Conservation (phyloP, 345 rosid species). For the Bruguiera gymnorhiza region DNA sequence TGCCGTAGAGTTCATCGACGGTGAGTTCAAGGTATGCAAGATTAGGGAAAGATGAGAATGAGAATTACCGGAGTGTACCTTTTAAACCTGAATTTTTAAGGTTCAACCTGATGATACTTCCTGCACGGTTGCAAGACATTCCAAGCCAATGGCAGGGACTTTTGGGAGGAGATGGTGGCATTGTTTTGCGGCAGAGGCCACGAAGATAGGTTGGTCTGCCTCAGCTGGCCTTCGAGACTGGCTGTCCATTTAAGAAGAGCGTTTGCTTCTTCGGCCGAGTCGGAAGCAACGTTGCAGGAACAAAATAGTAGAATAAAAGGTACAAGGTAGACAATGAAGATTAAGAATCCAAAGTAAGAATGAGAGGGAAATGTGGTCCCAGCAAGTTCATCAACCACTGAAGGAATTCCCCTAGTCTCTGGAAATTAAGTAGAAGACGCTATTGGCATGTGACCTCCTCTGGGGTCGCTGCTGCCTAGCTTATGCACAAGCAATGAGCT, state of each 20-base stretch:
- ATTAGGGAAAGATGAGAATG: conserved; percentile 19
- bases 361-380: no score
- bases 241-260: conserved; percentile 35
- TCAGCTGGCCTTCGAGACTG: conserved; percentile 13
- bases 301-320: background rate
- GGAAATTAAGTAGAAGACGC: no score
- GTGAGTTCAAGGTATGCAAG: conserved; percentile 17
- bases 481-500: no score
- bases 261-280: conserved; percentile 4
- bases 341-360: background rate
- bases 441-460: no score
- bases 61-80: conserved; percentile 23
- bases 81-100: background rate
- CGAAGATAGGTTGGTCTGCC: conserved; percentile 9
- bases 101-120: conserved; percentile 1
- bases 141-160: conserved; percentile 10
- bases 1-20: conserved; percentile 12
- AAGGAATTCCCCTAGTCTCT: no score
- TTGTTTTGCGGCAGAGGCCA: conserved; percentile 10
- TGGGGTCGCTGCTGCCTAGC: no score
- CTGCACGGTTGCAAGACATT: background rate
- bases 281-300: conserved; percentile 2
- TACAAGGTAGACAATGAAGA: background rate
- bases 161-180: background rate
- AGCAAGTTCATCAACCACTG: no score